Evolutionary conservation across 768 basidiomycete genomes (phyloP).

Genomic region (Tephrocybe sp.): DNA sequence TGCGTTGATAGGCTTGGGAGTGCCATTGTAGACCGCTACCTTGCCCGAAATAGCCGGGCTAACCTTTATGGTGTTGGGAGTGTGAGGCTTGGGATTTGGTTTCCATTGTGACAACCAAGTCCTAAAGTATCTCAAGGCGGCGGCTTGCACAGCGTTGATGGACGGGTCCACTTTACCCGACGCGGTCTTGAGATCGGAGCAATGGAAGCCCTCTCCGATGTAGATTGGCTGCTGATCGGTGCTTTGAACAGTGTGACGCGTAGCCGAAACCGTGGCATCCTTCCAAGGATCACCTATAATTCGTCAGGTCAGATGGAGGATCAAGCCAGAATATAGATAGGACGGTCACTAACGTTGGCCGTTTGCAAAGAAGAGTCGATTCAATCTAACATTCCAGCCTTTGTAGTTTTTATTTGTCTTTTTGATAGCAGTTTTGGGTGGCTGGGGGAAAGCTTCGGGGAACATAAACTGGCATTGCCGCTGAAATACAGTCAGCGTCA

Average conservation of each 20-base stretch:
- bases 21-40: background rate
- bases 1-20: slow-evolving; percentile 33
- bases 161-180: slow-evolving; percentile 48
- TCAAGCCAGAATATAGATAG: background rate
- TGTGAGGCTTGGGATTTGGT: slow-evolving; percentile 14
- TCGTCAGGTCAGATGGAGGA: background rate
- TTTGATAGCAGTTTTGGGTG: slow-evolving; percentile 42
- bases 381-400: slow-evolving; percentile 62
- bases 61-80: background rate
- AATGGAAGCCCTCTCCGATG: slow-evolving; percentile 65
- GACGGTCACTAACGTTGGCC: slow-evolving; percentile 51
- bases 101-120: slow-evolving; percentile 55
- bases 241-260: slow-evolving; percentile 42
- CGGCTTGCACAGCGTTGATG: slow-evolving; percentile 51
- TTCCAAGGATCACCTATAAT: slow-evolving; percentile 70
- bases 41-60: slow-evolving; percentile 1
- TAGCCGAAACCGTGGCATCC: slow-evolving; percentile 65
- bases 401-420: slow-evolving; percentile 50
- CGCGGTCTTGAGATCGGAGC: slow-evolving; percentile 51
- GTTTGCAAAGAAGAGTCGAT: slow-evolving; percentile 69
- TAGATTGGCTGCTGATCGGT: slow-evolving; percentile 57
- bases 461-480: slow-evolving; percentile 74
- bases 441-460: slow-evolving; percentile 51
- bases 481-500: slow-evolving; percentile 27
- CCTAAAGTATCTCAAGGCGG: slow-evolving; percentile 53